Evolutionary conservation across 1,284 basidiomycete genomes (phyloP).

Genomic region (Nidula niveotomentosa): DNA sequence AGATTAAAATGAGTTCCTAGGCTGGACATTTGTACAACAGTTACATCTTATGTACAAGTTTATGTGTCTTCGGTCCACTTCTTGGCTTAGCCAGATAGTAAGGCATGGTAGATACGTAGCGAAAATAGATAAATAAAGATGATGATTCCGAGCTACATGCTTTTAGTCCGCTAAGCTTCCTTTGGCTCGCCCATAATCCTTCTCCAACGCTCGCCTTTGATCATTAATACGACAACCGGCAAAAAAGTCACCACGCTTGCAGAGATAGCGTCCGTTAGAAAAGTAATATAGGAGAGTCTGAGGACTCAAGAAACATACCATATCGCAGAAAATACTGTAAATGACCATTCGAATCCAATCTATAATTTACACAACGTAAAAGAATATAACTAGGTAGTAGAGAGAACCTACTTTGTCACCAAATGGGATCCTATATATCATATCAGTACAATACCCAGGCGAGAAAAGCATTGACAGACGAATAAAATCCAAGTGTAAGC

Average conservation of each 20-base stretch:
- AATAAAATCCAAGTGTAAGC: conserved; percentile 29
- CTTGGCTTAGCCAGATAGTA: too few relatives aligned
- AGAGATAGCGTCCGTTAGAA: neutral
- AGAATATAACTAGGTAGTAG: neutral
- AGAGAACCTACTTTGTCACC: conserved; percentile 17
- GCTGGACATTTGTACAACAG: too few relatives aligned
- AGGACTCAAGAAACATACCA: conserved; percentile 14
- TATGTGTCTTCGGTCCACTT: too few relatives aligned
- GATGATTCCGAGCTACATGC: too few relatives aligned
- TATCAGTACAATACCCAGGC: neutral
- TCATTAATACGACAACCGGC: conserved; percentile 21
- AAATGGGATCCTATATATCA: conserved; percentile 20
- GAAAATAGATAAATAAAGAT: neutral
- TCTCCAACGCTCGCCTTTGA: conserved; percentile 20
- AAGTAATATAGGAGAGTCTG: neutral
- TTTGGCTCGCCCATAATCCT: conserved; percentile 9
- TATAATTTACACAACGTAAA: conserved; percentile 2
- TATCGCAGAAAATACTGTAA: conserved; percentile 26
- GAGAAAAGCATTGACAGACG: conserved; percentile 13
- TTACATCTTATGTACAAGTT: too few relatives aligned
- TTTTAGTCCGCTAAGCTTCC: neutral
- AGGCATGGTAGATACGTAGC: neutral
- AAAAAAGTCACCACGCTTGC: conserved; percentile 21
- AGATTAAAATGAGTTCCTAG: too few relatives aligned
- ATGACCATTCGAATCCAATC: conserved; percentile 31